Base-by-base conservation (phyloP, 495 filamentous ascomycete species). In the Sordaria brevicollis region DNA sequence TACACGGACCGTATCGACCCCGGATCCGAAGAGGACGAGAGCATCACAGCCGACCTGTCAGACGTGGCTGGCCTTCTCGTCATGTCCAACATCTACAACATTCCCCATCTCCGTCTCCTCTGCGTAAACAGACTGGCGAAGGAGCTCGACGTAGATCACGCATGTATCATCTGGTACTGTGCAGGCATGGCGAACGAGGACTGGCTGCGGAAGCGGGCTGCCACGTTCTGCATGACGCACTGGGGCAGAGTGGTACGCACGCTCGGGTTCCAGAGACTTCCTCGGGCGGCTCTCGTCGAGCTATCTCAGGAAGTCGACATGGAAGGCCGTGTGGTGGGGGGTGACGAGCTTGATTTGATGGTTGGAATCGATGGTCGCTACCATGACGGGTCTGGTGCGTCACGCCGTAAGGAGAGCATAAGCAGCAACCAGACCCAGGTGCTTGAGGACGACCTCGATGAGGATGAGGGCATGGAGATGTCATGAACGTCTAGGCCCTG, bases 21-120 rank as follows among this genome's bases (percentile, higher is more conserved):
- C 9, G 83, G 68, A 29, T 73, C 73, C n/a, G 69, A 72, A 13
- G 71, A 71, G 17, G 84, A 89, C 21, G 87, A 88, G 71, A 88
- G 87, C 71, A 70, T 86, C n/a, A 78, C 79, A 4, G 85, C 87
- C 0, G 89, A 89, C 65, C 87, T 97, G 36, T 86, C 88, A 21
- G 92, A 96, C 73, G 93, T 98, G 19, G 94, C 96, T 0, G 94
- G 95, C n/a, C 86, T 99, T 81, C 86, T 99, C 2, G 95, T 98
- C 67, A 94, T 99, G 93, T 90, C 93, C 29, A 97, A 98, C 76
- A 91, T 98, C 25, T 99, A 99, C 78, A 93, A 97, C 77, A 94
- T 99, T 83, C 93, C 93, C 0, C 91, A 93, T 69, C 88, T 99
- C 3, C 92, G 94, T 13, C 86, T 96, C 11, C 86, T 98, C 13